Evolutionary conservation across 106 monocot species (phyloP), one percentile per base, ranked within the genome.

Genomic region (Dendrobium chrysotoxum): DNA sequence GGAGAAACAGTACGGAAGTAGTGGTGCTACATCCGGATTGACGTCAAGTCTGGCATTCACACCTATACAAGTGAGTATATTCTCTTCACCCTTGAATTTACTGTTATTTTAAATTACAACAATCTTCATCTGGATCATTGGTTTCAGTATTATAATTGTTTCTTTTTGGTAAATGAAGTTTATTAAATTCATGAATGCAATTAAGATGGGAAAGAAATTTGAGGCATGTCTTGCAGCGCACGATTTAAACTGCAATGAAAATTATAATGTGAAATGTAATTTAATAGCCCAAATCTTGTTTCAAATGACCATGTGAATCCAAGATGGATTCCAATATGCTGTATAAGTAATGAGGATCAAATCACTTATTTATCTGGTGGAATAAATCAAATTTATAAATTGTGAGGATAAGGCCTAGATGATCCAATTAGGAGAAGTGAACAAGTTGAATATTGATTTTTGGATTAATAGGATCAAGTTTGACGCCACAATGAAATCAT

Each of bases 41-140:
- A 95, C 95, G 23, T 98, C 97, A 74, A 99, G 95, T 84, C 84
- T 99, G 53, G 93, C 98, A 58, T 99, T 99, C 80, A 99, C 98
- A 23, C 98, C 98, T 75, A 91, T 99, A 64, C 98, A 99, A 86
- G 98, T 93, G 82, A 86, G 90, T 77, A 83, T 64, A 72, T 42
- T 74, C 9, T 74, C 9, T 74, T 74, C 40, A n/a, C n/a, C 38
- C 0, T 6, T 74, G 15, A 5, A 74, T 38, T 70, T 31, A 35
- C 70, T 70, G 70, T 42, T 41, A 41, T 74, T 21, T 74, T 74
- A 74, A 7, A 6, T 41, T 74, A n/a, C 41, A 42, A 42, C 8
- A 44, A 44, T 44, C 44, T 71, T 38, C 38, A 31, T 71, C 16
- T 16, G 1, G 4, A 13, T 71, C 28, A 71, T 16, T 12, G 4